A percentile compares a stretch with the other conserved stretches of the same genome.
Evolutionary conservation across 2,329 filamentous ascomycete species (phyloP).

Genomic region (Exophiala mesophila): DNA sequence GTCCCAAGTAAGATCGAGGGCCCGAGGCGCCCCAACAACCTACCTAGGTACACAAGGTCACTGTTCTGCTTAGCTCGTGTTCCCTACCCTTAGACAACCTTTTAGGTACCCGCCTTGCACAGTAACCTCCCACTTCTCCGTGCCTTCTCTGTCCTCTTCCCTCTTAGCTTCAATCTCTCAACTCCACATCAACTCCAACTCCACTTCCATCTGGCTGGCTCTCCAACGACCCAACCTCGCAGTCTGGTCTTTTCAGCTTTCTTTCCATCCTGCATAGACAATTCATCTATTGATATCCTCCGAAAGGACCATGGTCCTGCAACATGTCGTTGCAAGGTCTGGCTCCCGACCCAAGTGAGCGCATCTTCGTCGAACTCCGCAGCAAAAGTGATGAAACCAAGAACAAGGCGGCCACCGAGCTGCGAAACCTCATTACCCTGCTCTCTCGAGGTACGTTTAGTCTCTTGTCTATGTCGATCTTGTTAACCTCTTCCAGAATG

Average conservation of each 20-base stretch:
- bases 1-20: too few species aligned
- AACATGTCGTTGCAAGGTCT: conserved; percentile 45
- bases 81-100: too few species aligned
- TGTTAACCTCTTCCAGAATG: conserved; percentile 55
- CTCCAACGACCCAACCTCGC: too few species aligned
- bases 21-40: too few species aligned
- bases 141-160: too few species aligned
- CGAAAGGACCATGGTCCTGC: conserved; percentile 22
- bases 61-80: too few species aligned
- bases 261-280: not conserved
- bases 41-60: too few species aligned
- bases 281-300: not conserved
- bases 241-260: too few species aligned
- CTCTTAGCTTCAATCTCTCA: not conserved
- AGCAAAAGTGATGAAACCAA: conserved; percentile 51
- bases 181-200: not conserved
- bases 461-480: not conserved
- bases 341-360: conserved; percentile 47
- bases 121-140: too few species aligned
- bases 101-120: too few species aligned
- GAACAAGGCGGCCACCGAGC: conserved; percentile 46
- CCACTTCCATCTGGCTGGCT: not conserved
- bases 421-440: conserved; percentile 42
- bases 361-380: conserved; percentile 54
- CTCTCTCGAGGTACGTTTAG: conserved; percentile 40